phyloP scores from a whole-genome alignment of 495 filamentous ascomycete genomes.

The Trichoderma erinaceum region DNA sequence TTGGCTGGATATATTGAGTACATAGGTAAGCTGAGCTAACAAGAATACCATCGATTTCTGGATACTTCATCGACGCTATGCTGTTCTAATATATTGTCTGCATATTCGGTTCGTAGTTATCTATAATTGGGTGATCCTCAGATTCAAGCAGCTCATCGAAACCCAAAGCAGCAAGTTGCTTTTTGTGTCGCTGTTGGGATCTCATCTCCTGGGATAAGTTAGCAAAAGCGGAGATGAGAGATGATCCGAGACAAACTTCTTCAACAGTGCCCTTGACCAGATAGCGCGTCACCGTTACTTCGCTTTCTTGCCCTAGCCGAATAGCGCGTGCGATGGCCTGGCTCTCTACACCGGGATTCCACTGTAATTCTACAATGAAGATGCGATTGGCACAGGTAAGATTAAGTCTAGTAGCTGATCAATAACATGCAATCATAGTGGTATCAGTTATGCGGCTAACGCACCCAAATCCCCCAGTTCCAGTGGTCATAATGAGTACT shows the following conservation, averaged over 20 bases:
- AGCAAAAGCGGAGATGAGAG: neutral
- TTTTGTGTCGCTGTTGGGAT: neutral
- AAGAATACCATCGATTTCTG: too few relatives aligned
- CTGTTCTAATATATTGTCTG: neutral
- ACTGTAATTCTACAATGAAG: slow-evolving; percentile 44
- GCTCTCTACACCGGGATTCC: slow-evolving; percentile 46
- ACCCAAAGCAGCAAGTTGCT: neutral
- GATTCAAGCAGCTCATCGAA: neutral
- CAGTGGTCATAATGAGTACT: slow-evolving; percentile 46
- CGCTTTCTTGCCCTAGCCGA: slow-evolving; percentile 36
- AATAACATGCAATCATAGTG: neutral
- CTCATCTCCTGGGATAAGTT: neutral
- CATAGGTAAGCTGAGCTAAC: too few relatives aligned
- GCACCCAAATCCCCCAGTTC: slow-evolving; percentile 44
- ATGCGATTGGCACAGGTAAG: slow-evolving; percentile 41
- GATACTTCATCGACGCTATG: neutral
- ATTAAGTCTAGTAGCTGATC: slow-evolving; percentile 33
- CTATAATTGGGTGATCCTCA: neutral
- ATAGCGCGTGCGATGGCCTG: slow-evolving; percentile 42
- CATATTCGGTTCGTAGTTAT: neutral
- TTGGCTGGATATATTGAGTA: too few relatives aligned
- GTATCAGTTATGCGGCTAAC: neutral
- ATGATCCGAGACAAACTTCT: slow-evolving; percentile 27
- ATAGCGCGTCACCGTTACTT: slow-evolving; percentile 38
- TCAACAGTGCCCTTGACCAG: slow-evolving; percentile 39